phyloP scores from a whole-genome alignment of 164 flowering plant species.

The Dillenia suffruticosa region DNA sequence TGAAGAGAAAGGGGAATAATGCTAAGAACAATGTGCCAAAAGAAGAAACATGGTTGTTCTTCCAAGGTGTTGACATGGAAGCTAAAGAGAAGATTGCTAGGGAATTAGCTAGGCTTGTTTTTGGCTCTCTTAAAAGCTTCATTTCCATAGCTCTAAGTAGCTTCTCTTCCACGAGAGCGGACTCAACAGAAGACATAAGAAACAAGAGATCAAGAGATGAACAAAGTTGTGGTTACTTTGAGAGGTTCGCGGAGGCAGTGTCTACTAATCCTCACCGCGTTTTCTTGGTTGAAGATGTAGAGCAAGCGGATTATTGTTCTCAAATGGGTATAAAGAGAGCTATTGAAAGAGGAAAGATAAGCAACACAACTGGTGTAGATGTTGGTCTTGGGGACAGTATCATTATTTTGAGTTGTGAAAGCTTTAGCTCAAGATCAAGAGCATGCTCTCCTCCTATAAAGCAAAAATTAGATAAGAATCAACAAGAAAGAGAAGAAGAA shows the following conservation, averaged over 20 bases:
- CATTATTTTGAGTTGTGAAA: slow-evolving; percentile 76
- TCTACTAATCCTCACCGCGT: slow-evolving; percentile 64
- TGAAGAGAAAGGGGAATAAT: slow-evolving; percentile 44
- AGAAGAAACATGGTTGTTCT: slow-evolving; percentile 86
- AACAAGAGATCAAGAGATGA: slow-evolving; percentile 75
- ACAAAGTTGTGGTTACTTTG: slow-evolving; percentile 54
- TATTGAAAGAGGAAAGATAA: slow-evolving; percentile 59
- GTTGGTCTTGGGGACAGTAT: slow-evolving; percentile 63
- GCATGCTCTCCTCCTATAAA: slow-evolving; percentile 57
- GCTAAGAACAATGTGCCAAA: slow-evolving; percentile 26
- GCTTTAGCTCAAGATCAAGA: slow-evolving; percentile 70
- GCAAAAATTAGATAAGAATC: slow-evolving; percentile 22
- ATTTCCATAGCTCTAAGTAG: slow-evolving; percentile 56
- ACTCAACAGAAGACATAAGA: slow-evolving; percentile 51
- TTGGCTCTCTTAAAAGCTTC: slow-evolving; percentile 54
- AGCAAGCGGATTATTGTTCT: slow-evolving; percentile 66
- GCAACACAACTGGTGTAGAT: slow-evolving; percentile 40
- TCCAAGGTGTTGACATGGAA: slow-evolving; percentile 65
- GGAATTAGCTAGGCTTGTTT: slow-evolving; percentile 71
- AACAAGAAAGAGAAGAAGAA: slow-evolving; percentile 20
- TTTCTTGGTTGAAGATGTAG: slow-evolving; percentile 71
- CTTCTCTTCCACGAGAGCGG: slow-evolving; percentile 57
- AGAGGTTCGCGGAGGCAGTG: slow-evolving; percentile 60
- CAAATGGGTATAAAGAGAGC: slow-evolving; percentile 71
- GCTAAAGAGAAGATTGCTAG: slow-evolving; percentile 69